phyloP scores from a whole-genome alignment of 1,139 yeast genomes.

The Petasospora rhodanensis region DNA sequence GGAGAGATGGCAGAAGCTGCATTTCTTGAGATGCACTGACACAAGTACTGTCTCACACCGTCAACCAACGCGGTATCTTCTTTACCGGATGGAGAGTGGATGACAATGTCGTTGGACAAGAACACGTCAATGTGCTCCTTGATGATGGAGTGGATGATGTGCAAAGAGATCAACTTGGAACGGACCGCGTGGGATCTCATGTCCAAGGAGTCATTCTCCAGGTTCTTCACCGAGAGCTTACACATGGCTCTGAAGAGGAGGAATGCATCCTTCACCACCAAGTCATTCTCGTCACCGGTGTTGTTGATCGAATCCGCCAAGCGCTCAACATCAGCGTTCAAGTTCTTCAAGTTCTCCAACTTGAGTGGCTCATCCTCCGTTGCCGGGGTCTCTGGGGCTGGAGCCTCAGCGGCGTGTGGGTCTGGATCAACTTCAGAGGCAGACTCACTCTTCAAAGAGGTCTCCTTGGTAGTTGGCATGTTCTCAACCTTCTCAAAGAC shows the following conservation, averaged over 20 bases:
- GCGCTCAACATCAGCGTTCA: conserved; percentile 53
- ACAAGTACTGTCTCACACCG: conserved; percentile 80
- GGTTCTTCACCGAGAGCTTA: conserved; percentile 77
- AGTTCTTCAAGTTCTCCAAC: conserved; percentile 50
- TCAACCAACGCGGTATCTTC: conserved; percentile 66
- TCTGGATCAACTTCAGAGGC: conserved; percentile 5
- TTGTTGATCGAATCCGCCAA: conserved; percentile 42
- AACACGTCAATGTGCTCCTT: conserved; percentile 84
- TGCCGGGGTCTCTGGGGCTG: too few relatives aligned
- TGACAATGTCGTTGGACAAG: conserved; percentile 56
- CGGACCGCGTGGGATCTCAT: conserved; percentile 90
- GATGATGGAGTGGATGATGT: conserved; percentile 80
- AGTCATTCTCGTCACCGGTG: conserved; percentile 54
- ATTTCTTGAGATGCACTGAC: conserved; percentile 80
- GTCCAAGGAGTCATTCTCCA: conserved; percentile 71
- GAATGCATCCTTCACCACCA: conserved; percentile 84
- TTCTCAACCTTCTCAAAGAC: conserved; percentile 71
- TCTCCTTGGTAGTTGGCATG: conserved; percentile 16
- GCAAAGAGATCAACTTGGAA: conserved; percentile 83
- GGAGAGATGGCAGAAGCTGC: conserved; percentile 92
- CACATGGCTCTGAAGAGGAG: conserved; percentile 92
- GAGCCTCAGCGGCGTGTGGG: conserved; percentile 9
- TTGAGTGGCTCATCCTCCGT: conserved; percentile 43
- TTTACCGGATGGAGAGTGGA: conserved; percentile 51
- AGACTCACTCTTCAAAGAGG: conserved; percentile 11